Evolutionary conservation across 2,329 filamentous ascomycete genomes (phyloP), one percentile per base, ranked within the genome.

Genomic region (Pseudocercospora fijiensis): DNA sequence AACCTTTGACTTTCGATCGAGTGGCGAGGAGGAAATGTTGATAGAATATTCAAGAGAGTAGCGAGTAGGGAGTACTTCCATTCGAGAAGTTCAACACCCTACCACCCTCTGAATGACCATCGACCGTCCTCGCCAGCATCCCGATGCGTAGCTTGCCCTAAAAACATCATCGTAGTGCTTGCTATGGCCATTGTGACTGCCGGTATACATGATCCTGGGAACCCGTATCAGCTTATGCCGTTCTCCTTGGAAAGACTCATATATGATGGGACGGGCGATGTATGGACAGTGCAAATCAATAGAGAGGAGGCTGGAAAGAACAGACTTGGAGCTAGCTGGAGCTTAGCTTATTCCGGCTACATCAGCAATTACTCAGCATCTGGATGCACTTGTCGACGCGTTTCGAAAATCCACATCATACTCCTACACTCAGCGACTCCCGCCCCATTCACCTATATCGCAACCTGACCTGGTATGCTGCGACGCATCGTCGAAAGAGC

Each of bases 401-500:
- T n/a, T n/a, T n/a, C n/a, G n/a, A n/a, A n/a, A n/a, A n/a, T 22
- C 5, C 20, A 7, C 24, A 26, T 26, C n/a, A 11, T 26, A 8
- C 4, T 18, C 6, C 47, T 5, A n/a, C n/a, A n/a, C n/a, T n/a
- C n/a, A n/a, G n/a, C n/a, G n/a, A n/a, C n/a, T n/a, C n/a, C n/a
- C n/a, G 11, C 30, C 16, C 30, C 30, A 5, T 33, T 33, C 30
- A n/a, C 33, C 33, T 37, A n/a, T 5, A n/a, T 37, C 13, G 13
- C 33, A n/a, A n/a, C 5, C 9, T 22, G 22, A 22, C 20, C 26
- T 22, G 28, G 28, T 16, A 18, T 41, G 28, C 53, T 57, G 28
- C 53, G 53, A 57, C 16, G 5, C 53, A 57, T 37, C 53, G 28
- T 28, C 53, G 53, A 57, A 24, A 16, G 53, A 41, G 28, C 24